Evolutionary conservation across 306 rosid genomes (phyloP).

Genomic region (Glycyrrhiza uralensis): DNA sequence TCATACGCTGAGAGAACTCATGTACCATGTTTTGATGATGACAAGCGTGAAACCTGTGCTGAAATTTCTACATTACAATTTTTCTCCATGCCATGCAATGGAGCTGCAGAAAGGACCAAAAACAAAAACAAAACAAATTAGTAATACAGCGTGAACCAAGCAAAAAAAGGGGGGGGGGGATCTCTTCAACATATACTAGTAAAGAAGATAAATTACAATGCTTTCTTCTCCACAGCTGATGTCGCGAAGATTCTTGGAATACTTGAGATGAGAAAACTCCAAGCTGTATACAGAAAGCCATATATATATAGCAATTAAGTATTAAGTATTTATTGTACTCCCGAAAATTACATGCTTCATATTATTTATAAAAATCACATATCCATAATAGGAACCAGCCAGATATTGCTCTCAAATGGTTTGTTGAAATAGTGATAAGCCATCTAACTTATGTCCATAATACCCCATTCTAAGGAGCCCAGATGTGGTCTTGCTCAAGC

Average conservation of each 20-base stretch:
- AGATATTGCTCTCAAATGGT: not conserved
- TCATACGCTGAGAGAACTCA: slow-evolving; percentile 45
- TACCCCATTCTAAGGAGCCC: not conserved
- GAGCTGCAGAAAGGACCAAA: slow-evolving; percentile 52
- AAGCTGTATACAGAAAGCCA: slow-evolving; percentile 66
- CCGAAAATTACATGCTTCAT: not conserved
- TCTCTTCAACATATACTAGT: slow-evolving; percentile 18
- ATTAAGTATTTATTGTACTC: slow-evolving; percentile 13
- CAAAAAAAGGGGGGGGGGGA: not conserved
- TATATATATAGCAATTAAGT: slow-evolving; percentile 33
- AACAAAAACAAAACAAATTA: slow-evolving; percentile 19
- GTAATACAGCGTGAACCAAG: slow-evolving; percentile 10
- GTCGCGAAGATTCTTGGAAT: slow-evolving; percentile 90
- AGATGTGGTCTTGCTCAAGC: not conserved
- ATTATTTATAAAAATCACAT: not conserved
- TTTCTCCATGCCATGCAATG: slow-evolving; percentile 87
- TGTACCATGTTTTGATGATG: slow-evolving; percentile 81
- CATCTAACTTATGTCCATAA: not conserved
- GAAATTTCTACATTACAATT: slow-evolving; percentile 92
- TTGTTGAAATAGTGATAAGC: not conserved
- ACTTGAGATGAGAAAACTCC: slow-evolving; percentile 99
- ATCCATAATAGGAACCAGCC: not conserved
- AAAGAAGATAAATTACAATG: slow-evolving; percentile 56
- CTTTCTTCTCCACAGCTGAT: slow-evolving; percentile 80
- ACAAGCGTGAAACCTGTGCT: slow-evolving; percentile 74